These are phyloP conservation scores for Pyrenophora seminiperda DNA, from an alignment of 2,329 filamentous ascomycete species.

Conservation along the genomic window DNA sequence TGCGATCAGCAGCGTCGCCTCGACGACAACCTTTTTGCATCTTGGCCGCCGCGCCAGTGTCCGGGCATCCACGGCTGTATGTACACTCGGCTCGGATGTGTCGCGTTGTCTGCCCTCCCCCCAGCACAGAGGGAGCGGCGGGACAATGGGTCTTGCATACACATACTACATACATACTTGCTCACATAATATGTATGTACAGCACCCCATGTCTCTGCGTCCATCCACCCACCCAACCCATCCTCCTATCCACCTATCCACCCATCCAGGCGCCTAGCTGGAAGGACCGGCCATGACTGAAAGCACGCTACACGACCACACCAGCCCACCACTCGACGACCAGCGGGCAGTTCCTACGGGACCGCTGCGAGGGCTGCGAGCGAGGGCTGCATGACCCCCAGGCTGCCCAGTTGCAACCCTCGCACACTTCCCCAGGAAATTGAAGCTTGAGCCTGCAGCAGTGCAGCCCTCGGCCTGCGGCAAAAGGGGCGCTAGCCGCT, in stretches of 20 bases:
- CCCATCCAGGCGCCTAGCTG: slow-evolving; percentile 35
- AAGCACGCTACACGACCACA: slow-evolving; percentile 21
- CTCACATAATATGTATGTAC: too few relatives aligned
- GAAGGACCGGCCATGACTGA: slow-evolving; percentile 25
- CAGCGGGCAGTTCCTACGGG: slow-evolving; percentile 1
- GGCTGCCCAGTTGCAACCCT: not conserved
- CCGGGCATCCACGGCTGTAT: slow-evolving; percentile 6
- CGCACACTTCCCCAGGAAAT: slow-evolving; percentile 18
- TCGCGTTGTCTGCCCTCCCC: too few relatives aligned
- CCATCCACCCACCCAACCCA: too few relatives aligned
- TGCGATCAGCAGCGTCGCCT: slow-evolving; percentile 14
- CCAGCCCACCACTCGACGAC: slow-evolving; percentile 5
- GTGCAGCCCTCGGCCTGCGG: slow-evolving; percentile 17
- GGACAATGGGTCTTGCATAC: slow-evolving; percentile 25
- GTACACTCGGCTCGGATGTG: slow-evolving; percentile 19
- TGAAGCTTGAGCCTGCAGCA: slow-evolving; percentile 15
- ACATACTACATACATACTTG: too few relatives aligned
- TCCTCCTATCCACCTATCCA: too few relatives aligned
- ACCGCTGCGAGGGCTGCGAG: slow-evolving; percentile 6
- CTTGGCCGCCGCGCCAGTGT: slow-evolving; percentile 21
- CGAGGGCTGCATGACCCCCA: not conserved
- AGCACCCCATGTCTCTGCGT: slow-evolving; percentile 20
- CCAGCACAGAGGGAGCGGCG: not conserved
- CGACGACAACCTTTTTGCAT: slow-evolving; percentile 5
- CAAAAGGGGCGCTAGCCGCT: slow-evolving; percentile 18